Evolutionary conservation across 1,284 basidiomycete genomes (phyloP), one percentile per base, ranked within the genome.

Genomic region (Veloporphyrellus conicus): DNA sequence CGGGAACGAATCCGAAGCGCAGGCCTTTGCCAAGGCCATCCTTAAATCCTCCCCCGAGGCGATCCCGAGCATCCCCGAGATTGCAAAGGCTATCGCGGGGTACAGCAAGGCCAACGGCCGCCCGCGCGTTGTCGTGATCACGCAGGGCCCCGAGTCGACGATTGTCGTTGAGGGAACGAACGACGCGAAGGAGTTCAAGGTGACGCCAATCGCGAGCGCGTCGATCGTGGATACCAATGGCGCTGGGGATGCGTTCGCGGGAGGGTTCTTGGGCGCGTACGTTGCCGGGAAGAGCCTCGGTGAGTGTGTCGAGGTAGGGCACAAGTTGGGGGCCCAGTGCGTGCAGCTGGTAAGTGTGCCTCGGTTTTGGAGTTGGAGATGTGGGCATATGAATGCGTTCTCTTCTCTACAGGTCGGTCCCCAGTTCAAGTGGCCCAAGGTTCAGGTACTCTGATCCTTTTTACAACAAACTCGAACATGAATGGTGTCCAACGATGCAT

Each of bases 171-270:
- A 79, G 16, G 76, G 81, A 25, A 75, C 72, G 34, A 74, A 80
- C 12, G 75, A 81, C 20, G 67, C 61, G 12, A 78, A 77, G 75
- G 68, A 75, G 12, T 87, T 76, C 71, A 60, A 74, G 28, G 90
- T 95, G 41, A 67, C 74, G 48, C 74, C 79, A 42, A 75, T 97
- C 53, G 62, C 70, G 44, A 74, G 76, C 55, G 78, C 78, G 48
- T 67, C 87, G 67, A 95, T 99, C 60, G 85, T 97, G 50, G 96
- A 99, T 71, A 99, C 96, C 48, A 99, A 99, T 71, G 96, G 92
- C 45, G 96, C 96, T n/a, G 96, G 96, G 44, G 96, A 99, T 68
- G 93, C 93, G 43, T 99, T 99, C 60, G 93, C 93, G n/a, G 96
- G 96, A 54, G 96, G 92, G 41, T 94, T 98, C 76, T 68, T 98